These are phyloP conservation scores for Diaporthe caulivora DNA, from an alignment of 2,329 filamentous ascomycete genomes.

Conservation along the genomic window DNA sequence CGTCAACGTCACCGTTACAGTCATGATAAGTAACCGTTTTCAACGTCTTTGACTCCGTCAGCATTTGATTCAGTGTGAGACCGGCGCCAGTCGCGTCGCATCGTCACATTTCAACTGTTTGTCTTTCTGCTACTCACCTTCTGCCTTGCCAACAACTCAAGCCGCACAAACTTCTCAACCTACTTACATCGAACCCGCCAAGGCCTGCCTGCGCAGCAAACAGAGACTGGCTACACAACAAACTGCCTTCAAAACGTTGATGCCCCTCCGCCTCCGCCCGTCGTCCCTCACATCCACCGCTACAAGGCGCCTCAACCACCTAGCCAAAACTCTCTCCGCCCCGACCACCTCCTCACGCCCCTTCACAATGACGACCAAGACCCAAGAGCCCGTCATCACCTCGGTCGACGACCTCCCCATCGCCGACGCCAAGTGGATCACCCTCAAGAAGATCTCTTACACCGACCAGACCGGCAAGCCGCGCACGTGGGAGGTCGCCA, in stretches of 20 bases:
- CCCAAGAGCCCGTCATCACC: constrained; percentile 60
- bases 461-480: constrained; percentile 65
- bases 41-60: background rate
- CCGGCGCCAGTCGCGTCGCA: background rate
- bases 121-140: background rate
- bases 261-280: constrained; percentile 12
- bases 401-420: constrained; percentile 61
- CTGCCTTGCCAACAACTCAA: background rate
- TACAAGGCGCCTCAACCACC: constrained; percentile 30
- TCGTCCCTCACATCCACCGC: constrained; percentile 11
- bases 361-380: constrained; percentile 53
- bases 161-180: background rate
- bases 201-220: background rate
- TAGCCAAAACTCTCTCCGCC: background rate
- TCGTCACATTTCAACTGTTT: background rate
- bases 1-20: constrained; percentile 20
- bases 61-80: background rate
- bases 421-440: constrained; percentile 67
- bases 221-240: background rate
- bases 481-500: constrained; percentile 71
- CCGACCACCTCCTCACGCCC: background rate
- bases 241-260: background rate
- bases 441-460: constrained; percentile 69
- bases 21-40: background rate
- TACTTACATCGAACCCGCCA: background rate